These are phyloP conservation scores for Quillaja saponaria DNA, from an alignment of 306 rosid genomes.

Conservation along the genomic window DNA sequence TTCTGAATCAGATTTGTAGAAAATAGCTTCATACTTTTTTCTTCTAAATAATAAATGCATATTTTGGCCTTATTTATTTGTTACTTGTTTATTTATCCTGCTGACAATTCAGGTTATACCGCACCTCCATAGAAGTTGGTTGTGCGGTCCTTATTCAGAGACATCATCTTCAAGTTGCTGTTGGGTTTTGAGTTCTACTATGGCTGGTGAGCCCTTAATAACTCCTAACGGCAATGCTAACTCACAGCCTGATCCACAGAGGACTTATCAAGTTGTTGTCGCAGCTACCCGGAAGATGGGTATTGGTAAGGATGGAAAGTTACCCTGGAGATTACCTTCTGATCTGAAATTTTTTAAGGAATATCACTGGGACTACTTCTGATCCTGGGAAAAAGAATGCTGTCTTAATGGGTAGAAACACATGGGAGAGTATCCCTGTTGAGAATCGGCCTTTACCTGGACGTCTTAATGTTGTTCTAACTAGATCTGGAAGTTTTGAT, in stretches of 20 bases:
- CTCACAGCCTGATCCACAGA: conserved; percentile 54
- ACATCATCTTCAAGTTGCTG: conserved; percentile 22
- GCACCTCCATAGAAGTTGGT: conserved; percentile 39
- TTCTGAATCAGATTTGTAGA: neutral
- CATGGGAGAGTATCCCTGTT: conserved; percentile 84
- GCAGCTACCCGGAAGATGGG: conserved; percentile 86
- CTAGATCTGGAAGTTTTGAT: conserved; percentile 93
- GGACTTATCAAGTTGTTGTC: conserved; percentile 90
- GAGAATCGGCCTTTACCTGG: conserved; percentile 76
- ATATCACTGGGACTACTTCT: conserved; percentile 58
- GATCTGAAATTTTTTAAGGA: conserved; percentile 76
- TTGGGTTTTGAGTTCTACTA: conserved; percentile 38
- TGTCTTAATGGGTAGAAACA: conserved; percentile 84
- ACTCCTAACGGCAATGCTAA: conserved; percentile 52
- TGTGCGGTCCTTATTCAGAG: conserved; percentile 37
- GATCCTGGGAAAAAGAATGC: conserved; percentile 89
- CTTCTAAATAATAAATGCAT: neutral
- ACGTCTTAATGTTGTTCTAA: conserved; percentile 86
- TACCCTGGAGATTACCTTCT: conserved; percentile 83
- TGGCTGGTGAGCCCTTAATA: conserved; percentile 66
- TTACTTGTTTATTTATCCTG: neutral
- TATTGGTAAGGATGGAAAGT: conserved; percentile 80
- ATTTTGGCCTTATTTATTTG: conserved; percentile 25
- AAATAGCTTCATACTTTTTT: neutral
- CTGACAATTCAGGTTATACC: conserved; percentile 36